phyloP scores from a whole-genome alignment of 2,329 filamentous ascomycete species.

The Pseudopithomyces chartarum region DNA sequence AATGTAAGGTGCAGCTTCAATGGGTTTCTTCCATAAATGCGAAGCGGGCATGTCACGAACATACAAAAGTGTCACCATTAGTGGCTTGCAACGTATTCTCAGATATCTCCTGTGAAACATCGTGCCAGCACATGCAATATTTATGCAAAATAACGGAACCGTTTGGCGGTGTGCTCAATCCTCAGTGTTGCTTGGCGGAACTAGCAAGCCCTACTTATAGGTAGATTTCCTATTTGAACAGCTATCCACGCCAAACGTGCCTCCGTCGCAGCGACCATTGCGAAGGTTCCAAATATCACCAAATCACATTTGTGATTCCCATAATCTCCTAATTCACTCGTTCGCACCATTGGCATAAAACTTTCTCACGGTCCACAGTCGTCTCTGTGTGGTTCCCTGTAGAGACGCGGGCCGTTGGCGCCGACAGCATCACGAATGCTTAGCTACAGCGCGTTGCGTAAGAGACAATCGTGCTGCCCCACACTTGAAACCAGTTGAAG shows the following conservation, averaged over 20 bases:
- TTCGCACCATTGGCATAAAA: background rate
- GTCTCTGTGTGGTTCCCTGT: slow-evolving; percentile 20
- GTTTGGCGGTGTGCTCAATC: slow-evolving; percentile 3
- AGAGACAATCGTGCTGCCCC: background rate
- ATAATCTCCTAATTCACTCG: background rate
- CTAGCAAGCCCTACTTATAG: too few species aligned
- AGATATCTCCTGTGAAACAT: background rate
- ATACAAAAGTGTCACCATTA: background rate
- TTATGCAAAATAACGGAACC: background rate
- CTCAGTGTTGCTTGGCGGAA: slow-evolving; percentile 1
- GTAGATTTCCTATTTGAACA: slow-evolving; percentile 13
- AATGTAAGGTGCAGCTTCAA: slow-evolving; percentile 9
- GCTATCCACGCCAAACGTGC: slow-evolving; percentile 1
- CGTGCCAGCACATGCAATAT: background rate
- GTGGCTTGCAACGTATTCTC: background rate
- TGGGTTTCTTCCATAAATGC: background rate
- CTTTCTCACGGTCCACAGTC: background rate
- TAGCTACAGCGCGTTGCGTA: slow-evolving; percentile 16
- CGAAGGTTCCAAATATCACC: slow-evolving; percentile 1
- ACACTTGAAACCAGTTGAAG: background rate
- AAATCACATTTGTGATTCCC: background rate
- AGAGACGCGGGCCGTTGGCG: slow-evolving; percentile 7
- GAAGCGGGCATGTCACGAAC: background rate
- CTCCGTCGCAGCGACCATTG: slow-evolving; percentile 17
- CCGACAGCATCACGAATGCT: slow-evolving; percentile 17